A percentile compares a stretch with the other conserved stretches of the same genome.
These are phyloP conservation scores for Capsicum pubescens DNA, from an alignment of 257 asterid species.

Conservation along the genomic window DNA sequence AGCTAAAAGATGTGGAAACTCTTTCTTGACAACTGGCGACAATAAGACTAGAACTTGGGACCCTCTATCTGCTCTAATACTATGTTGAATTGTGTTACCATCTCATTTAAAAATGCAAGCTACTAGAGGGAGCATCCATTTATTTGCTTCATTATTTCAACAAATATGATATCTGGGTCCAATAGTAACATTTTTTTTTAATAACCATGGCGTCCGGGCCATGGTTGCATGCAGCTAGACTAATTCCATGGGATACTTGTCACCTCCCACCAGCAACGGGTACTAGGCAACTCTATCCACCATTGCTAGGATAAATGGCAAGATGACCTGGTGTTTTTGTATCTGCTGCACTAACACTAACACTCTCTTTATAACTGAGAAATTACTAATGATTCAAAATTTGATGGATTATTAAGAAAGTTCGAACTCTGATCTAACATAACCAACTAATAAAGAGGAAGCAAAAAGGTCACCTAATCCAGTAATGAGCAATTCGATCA, in stretches of 20 bases:
- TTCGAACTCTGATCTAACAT: neutral
- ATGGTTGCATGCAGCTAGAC: too few species aligned
- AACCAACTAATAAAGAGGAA: neutral
- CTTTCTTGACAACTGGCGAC: neutral
- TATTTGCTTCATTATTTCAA: neutral
- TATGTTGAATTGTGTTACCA: neutral
- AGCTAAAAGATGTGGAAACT: neutral
- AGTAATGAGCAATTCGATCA: neutral
- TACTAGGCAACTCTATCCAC: too few species aligned
- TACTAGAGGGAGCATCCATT: neutral
- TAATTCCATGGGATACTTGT: too few species aligned
- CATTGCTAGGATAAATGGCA: too few species aligned
- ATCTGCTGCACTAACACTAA: neutral
- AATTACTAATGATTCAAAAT: neutral
- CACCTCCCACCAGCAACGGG: too few species aligned
- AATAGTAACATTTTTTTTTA: neutral
- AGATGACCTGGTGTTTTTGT: too few species aligned
- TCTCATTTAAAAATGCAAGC: neutral
- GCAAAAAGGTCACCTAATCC: neutral
- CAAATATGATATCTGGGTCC: neutral
- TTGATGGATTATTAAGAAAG: neutral
- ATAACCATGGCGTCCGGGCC: too few species aligned
- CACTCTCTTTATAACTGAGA: neutral
- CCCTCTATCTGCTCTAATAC: neutral
- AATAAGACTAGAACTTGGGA: too few species aligned